Evolutionary conservation across 176 grass and related monocot genomes (phyloP), one percentile per base, ranked within the genome.

Genomic region (Zoysia pacifica): DNA sequence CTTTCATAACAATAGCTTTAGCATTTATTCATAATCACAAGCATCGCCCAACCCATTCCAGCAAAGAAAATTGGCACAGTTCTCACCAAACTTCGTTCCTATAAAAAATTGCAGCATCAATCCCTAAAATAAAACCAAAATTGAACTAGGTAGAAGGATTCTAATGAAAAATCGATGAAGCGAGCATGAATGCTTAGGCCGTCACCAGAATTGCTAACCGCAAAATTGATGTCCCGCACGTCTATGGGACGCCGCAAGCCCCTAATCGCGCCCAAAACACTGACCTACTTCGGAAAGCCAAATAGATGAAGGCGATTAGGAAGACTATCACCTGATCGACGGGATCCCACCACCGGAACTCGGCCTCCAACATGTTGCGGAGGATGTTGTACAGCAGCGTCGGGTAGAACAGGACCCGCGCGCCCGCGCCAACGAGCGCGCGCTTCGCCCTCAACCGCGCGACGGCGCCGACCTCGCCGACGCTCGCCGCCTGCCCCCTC

Each of bases 331-430:
- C 96, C 96, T 92, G 74, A 72, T 94, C 92, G 50, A 98, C 86
- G 83, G 86, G 71, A 72, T 98, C 96, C 96, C 96, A 98, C 96
- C 96, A 98, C 47, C 92, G 80, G 77, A 98, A 98, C 48, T 94
- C 92, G 1, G 86, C 61, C 75, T 98, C 80, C 42, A 93, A 89
- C 11, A 82, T 91, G 84, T 98, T 94, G 64, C 96, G 88, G 50
- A 98, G 56, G 37, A 98, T 88, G 86, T 98, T 98, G 86, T 98
- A 98, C 18, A 89, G 70, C 7, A 98, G 92, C 51, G 92, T 98
- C 15, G 96, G 96, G 79, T 98, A 98, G 79, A 98, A 98, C 13
- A 98, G 90, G 61, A 91, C 82, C 83, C 96, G 87, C 8, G 92
- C 92, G 40, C 90, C 86, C 15, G 90, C 92, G 8, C 92, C 96